A percentile compares a stretch with the other conserved stretches of the same genome.
phyloP scores from a whole-genome alignment of 768 basidiomycete genomes.

The Dentipellis fragilis region DNA sequence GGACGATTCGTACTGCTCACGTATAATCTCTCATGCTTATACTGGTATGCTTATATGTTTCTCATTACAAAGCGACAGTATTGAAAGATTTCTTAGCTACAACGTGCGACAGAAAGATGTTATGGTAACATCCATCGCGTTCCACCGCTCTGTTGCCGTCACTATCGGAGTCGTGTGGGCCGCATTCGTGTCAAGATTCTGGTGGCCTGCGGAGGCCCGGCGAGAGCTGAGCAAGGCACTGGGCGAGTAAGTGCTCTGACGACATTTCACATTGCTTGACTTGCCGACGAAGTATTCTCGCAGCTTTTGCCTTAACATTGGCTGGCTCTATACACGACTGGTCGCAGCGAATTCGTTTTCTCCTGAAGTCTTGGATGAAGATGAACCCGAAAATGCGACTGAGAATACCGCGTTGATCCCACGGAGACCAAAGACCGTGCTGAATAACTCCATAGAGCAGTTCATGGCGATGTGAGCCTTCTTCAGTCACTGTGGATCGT shows the following conservation, averaged over 20 bases:
- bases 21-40: conserved; percentile 77
- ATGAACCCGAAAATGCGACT: conserved; percentile 7
- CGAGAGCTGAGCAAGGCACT: conserved; percentile 77
- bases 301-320: conserved; percentile 88
- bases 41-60: conserved; percentile 20
- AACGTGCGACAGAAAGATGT: conserved; percentile 61
- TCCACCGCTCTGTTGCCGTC: conserved; percentile 72
- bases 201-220: conserved; percentile 95
- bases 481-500: background rate
- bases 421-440: conserved; percentile 28
- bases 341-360: conserved; percentile 80
- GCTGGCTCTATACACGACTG: conserved; percentile 89
- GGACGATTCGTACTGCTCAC: conserved; percentile 78
- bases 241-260: conserved; percentile 57
- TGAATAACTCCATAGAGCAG: conserved; percentile 61
- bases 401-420: conserved; percentile 22
- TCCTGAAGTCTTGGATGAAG: conserved; percentile 30
- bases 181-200: conserved; percentile 73
- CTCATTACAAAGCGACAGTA: conserved; percentile 7
- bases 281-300: conserved; percentile 1
- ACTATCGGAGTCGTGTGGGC: conserved; percentile 86
- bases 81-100: conserved; percentile 39
- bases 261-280: background rate
- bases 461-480: conserved; percentile 84
- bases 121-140: conserved; percentile 60